Evolutionary conservation across 129 eudicot species (phyloP).

Genomic region (Lonicera japonica): DNA sequence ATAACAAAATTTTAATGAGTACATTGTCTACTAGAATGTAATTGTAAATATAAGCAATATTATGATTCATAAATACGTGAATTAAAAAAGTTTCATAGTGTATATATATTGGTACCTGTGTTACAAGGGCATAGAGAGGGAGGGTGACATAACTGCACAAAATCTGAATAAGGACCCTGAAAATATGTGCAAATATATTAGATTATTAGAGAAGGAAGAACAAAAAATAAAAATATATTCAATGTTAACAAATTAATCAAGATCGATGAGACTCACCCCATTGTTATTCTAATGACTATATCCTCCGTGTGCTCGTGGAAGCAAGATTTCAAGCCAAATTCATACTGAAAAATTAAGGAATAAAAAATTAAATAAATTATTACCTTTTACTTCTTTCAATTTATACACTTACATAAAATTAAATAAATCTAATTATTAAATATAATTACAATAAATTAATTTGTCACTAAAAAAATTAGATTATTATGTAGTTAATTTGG

Average conservation of each 20-base stretch:
- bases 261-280: conserved; percentile 33
- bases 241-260: neutral
- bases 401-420: no score
- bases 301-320: conserved; percentile 51
- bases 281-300: conserved; percentile 37
- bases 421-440: no score
- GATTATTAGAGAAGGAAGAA: neutral
- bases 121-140: conserved; percentile 64
- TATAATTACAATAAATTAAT: no score
- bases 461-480: no score
- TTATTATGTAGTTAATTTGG: neutral
- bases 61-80: neutral
- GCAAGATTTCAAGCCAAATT: conserved; percentile 60
- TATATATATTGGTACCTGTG: conserved; percentile 39
- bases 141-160: conserved; percentile 72
- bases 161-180: conserved; percentile 43
- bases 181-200: neutral
- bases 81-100: neutral
- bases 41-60: no score
- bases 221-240: neutral
- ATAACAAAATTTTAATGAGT: no score
- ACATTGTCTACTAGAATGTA: no score
- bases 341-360: conserved; percentile 29
- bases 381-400: neutral
- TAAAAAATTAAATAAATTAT: neutral